Base-by-base conservation (phyloP, 495 filamentous ascomycete species). In the Penicillium longicatenatum region DNA sequence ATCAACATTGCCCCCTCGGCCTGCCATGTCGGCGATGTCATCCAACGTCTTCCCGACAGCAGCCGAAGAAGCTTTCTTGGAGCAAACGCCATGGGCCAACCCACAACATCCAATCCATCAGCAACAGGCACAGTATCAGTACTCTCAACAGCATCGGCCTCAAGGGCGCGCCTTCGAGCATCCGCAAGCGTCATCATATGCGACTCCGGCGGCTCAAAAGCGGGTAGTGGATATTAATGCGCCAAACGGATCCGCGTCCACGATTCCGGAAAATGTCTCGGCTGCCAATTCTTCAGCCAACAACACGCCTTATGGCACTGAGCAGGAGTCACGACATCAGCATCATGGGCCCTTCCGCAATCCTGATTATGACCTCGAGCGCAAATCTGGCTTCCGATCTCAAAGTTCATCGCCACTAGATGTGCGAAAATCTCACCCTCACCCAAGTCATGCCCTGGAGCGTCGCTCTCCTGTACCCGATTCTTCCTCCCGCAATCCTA, bases 41-140 rank as follows among this genome's bases (percentile, higher is more conserved):
- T 73, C 74, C 5, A 75, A 66, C 37, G 50, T 64, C 22, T 72
- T 71, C 64, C 69, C 69, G 43, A 71, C 84, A 10, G 81, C 87
- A 35, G 91, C 89, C 10, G 90, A 92, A 62, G 90, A 93, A 67
- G 86, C 89, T 47, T 93, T 92, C 60, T 80, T 93, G 50, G 88
- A 92, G 52, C 85, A 89, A 58, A 93, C 87, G 2, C 88, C 90
- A 1, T 96, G 91, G 91, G 89, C 90, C 26, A 94, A 94, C 68
- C 89, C 90, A 14, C 89, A 92, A 57, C 90, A 95, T 65, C 89
- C 91, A 1, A 85, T 85, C 16, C 89, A 92, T 64, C 78, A 79
- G 47, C 73, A 78, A 45, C 75, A 79, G 49, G 66, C 71, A 31
- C 62, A 71, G 42, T 69, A 78, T 46, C 71, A 77, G 37, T 72